These are phyloP conservation scores for Melaleuca quinquenervia DNA, from an alignment of 345 rosid species.

Conservation along the genomic window DNA sequence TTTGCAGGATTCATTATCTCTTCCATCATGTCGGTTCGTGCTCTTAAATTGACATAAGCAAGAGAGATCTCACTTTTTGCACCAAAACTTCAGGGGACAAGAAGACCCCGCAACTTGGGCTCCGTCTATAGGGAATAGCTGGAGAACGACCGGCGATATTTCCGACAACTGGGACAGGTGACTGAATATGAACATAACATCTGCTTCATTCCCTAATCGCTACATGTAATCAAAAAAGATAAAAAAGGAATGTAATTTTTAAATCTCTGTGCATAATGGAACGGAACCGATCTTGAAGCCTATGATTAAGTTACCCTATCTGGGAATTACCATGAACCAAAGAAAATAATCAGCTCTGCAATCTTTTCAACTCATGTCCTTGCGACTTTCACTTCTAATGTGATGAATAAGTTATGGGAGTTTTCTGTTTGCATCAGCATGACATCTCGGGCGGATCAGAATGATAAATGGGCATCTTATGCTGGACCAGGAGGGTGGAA, in stretches of 20 bases:
- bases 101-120: slow-evolving; percentile 73
- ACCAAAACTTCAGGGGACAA: slow-evolving; percentile 25
- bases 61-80: not conserved
- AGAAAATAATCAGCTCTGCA: not conserved
- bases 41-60: too few relatives aligned
- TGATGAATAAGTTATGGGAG: not conserved
- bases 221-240: not conserved
- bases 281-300: not conserved
- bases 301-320: not conserved
- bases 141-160: slow-evolving; percentile 63
- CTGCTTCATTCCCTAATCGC: not conserved
- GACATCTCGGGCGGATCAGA: slow-evolving; percentile 37
- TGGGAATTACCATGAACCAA: not conserved
- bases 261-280: not conserved
- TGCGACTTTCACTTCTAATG: not conserved
- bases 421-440: slow-evolving; percentile 16
- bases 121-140: slow-evolving; percentile 40
- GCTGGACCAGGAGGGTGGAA: slow-evolving; percentile 72
- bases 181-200: not conserved
- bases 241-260: not conserved
- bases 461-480: slow-evolving; percentile 52
- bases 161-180: slow-evolving; percentile 39
- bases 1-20: not conserved
- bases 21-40: not conserved
- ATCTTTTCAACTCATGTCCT: not conserved